Conservation (phyloP, 2,329 filamentous ascomycete genomes). For the Onygenales sp. region DNA sequence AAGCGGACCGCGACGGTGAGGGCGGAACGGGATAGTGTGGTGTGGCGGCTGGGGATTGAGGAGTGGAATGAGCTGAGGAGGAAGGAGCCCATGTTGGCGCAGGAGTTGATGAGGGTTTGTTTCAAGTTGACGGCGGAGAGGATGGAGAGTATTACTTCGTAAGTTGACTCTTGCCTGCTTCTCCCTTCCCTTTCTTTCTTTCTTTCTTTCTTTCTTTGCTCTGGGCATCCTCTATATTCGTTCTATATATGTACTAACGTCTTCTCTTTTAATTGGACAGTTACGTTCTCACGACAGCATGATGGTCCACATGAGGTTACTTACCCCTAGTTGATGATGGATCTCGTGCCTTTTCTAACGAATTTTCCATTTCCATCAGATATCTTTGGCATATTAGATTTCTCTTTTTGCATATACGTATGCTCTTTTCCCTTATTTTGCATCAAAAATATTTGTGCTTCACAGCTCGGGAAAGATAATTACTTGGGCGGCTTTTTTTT, state of each 20-base stretch:
- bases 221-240: neutral
- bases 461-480: no score
- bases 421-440: no score
- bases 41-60: slow-evolving; percentile 68
- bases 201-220: neutral
- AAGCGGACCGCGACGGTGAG: slow-evolving; percentile 75
- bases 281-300: neutral
- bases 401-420: no score
- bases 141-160: slow-evolving; percentile 63
- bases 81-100: slow-evolving; percentile 65
- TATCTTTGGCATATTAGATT: no score
- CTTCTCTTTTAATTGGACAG: neutral
- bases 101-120: slow-evolving; percentile 76
- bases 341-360: no score
- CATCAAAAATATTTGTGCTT: no score
- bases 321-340: no score
- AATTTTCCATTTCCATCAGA: no score
- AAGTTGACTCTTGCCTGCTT: slow-evolving; percentile 21
- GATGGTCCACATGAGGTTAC: neutral
- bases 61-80: slow-evolving; percentile 65
- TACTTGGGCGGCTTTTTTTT: no score
- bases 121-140: slow-evolving; percentile 90
- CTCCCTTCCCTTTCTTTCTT: neutral
- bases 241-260: neutral
- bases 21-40: slow-evolving; percentile 70